Conservation (phyloP, 331 rosid genomes). For the Dryas integrifolia region DNA sequence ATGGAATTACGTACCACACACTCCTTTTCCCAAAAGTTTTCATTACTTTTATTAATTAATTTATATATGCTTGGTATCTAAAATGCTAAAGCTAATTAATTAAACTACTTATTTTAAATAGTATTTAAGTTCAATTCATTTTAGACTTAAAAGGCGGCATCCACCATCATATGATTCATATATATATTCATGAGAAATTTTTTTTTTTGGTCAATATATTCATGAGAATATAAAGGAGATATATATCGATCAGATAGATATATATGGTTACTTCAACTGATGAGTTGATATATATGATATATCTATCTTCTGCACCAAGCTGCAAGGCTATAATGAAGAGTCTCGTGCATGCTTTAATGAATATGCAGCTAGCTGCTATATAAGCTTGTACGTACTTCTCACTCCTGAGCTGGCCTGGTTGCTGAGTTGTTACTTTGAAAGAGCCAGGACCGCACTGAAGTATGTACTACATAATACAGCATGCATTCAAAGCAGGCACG, state of each 20-base stretch:
- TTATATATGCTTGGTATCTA: constrained; percentile 24
- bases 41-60: constrained; percentile 7
- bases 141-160: constrained; percentile 30
- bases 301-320: constrained; percentile 1
- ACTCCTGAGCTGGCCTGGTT: not conserved
- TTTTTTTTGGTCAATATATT: not conserved
- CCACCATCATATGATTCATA: too few species aligned
- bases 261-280: too few species aligned
- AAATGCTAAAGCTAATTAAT: not conserved
- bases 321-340: not conserved
- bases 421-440: constrained; percentile 11
- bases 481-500: constrained; percentile 1
- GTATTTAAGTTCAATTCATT: not conserved
- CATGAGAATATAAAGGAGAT: not conserved
- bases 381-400: constrained; percentile 4
- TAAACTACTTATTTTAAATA: too few species aligned
- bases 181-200: not conserved
- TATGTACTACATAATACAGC: too few species aligned
- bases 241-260: not conserved
- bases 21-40: constrained; percentile 40
- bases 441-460: not conserved
- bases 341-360: constrained; percentile 2
- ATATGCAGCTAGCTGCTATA: not conserved
- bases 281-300: constrained; percentile 4
- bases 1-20: constrained; percentile 78